A percentile compares a stretch with the other conserved stretches of the same genome.
These are phyloP conservation scores for Citrullus mucosospermus DNA, from an alignment of 306 rosid genomes.

Conservation along the genomic window DNA sequence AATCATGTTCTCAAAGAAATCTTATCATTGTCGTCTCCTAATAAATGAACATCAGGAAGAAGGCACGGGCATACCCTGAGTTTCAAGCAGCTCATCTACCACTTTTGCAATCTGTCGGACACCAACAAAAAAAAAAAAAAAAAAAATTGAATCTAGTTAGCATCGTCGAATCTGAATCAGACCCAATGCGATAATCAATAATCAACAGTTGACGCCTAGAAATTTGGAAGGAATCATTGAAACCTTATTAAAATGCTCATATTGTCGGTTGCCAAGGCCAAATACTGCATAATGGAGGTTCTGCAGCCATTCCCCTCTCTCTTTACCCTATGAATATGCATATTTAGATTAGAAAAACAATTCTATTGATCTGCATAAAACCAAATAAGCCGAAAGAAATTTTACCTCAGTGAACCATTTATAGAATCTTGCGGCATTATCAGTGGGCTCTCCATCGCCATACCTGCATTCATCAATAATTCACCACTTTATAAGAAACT, in stretches of 20 bases:
- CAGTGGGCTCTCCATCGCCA: constrained; percentile 99
- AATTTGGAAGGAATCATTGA: constrained; percentile 5
- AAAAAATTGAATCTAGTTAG: background rate
- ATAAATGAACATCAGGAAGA: background rate
- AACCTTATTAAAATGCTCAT: constrained; percentile 98
- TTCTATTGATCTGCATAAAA: background rate
- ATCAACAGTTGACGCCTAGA: background rate
- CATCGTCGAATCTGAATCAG: background rate
- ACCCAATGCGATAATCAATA: background rate
- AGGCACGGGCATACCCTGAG: constrained; percentile 48
- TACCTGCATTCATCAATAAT: constrained; percentile 44
- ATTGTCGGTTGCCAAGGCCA: constrained; percentile 97
- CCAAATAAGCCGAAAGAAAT: background rate
- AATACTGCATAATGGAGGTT: constrained; percentile 80
- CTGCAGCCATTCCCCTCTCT: constrained; percentile 67
- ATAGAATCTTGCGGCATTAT: constrained; percentile 85
- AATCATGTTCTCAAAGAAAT: background rate
- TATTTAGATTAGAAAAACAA: constrained; percentile 8
- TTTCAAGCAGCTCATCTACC: constrained; percentile 49
- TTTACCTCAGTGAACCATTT: constrained; percentile 88
- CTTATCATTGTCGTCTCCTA: background rate
- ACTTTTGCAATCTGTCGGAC: constrained; percentile 49
- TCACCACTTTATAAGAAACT: constrained; percentile 3
- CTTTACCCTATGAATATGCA: constrained; percentile 47
- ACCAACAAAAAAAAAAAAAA: constrained; percentile 4